Evolutionary conservation across 2,329 filamentous ascomycete genomes (phyloP), one percentile per base, ranked within the genome.

Genomic region (Diaporthe nobilis): DNA sequence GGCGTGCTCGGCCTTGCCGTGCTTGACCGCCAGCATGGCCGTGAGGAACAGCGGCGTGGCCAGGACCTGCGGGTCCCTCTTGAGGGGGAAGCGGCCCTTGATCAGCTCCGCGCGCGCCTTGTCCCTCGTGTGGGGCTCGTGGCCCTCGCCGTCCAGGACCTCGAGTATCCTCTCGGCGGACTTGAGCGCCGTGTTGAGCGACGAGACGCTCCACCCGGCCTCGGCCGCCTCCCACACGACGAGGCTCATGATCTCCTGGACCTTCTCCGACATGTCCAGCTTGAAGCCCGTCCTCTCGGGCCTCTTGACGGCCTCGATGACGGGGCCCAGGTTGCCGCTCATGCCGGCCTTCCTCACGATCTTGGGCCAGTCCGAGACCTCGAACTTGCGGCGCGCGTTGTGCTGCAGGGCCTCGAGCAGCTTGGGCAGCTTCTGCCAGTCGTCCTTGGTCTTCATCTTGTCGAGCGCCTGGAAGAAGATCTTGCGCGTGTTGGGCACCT

Each of bases 401-500:
- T 83, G 80, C 79, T 87, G 85, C 60, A 82, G 63, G 65, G 90
- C 90, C 74, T 89, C 86, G 55, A 91, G 85, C 58, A 92, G 83
- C 0, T 86, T 86, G 28, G 82, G 84, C 39, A 92, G 82, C 84
- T 91, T 91, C 37, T 81, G 81, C 83, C 87, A 91, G 83, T 92
- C 90, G 20, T 84, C 84, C 53, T 80, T 80, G 8, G 85, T 87
- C 61, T 85, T 77, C 87, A 91, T 91, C n/a, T 81, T 79, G 0
- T 77, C 25, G 72, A 91, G 76, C 47, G 85, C 88, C 9, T 81
- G 28, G 51, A 77, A 71, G 57, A 89, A 77, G 67, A 83, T 79
- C 47, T 81, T 81, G 34, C 84, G 84, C 7, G 87, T 86, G 77
- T 84, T 84, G 51, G 87, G 88, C 6, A 90, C 74, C 55, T 85